Percentiles rank a stretch among this genome's conserved stretches.
phyloP scores from a whole-genome alignment of 2,329 filamentous ascomycete genomes.

The Fusarium oligoseptatum region DNA sequence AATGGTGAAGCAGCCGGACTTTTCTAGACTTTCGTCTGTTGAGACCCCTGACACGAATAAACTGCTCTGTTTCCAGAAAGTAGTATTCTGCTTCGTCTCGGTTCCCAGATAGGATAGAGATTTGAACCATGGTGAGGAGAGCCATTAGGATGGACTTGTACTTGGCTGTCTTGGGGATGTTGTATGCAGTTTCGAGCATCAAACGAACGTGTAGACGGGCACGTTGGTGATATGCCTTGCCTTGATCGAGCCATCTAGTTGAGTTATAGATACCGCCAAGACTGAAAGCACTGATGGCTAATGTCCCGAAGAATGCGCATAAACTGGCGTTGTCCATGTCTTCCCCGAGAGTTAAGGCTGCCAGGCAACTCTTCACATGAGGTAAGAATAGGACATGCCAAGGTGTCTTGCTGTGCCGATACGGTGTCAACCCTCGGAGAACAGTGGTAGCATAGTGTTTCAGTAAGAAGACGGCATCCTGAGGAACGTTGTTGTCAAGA shows the following conservation, averaged over 20 bases:
- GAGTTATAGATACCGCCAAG: conserved; percentile 22
- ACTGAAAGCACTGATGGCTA: conserved; percentile 34
- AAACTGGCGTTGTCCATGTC: conserved; percentile 31
- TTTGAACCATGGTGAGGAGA: conserved; percentile 34
- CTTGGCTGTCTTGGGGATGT: conserved; percentile 30
- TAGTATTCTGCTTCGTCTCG: conserved; percentile 31
- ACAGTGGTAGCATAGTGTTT: conserved; percentile 32
- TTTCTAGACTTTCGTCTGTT: conserved; percentile 33
- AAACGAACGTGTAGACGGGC: conserved; percentile 5
- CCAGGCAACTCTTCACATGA: conserved; percentile 28
- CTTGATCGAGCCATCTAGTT: conserved; percentile 19
- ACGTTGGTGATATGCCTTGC: conserved; percentile 17
- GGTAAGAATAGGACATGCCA: conserved; percentile 34
- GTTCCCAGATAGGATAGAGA: conserved; percentile 22
- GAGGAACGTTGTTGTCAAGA: conserved; percentile 4
- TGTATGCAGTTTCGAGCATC: conserved; percentile 28
- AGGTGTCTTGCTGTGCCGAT: conserved; percentile 35
- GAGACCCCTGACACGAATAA: conserved; percentile 27
- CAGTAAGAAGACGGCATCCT: conserved; percentile 21
- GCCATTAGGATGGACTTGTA: conserved; percentile 38
- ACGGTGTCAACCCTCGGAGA: conserved; percentile 29
- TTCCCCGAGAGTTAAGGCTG: conserved; percentile 22
- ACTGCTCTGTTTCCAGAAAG: conserved; percentile 36
- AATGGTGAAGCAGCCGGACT: conserved; percentile 28
- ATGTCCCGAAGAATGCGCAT: conserved; percentile 32